Base-by-base conservation (phyloP, 2,329 filamentous ascomycete genomes). In the Exophiala spinifera region DNA sequence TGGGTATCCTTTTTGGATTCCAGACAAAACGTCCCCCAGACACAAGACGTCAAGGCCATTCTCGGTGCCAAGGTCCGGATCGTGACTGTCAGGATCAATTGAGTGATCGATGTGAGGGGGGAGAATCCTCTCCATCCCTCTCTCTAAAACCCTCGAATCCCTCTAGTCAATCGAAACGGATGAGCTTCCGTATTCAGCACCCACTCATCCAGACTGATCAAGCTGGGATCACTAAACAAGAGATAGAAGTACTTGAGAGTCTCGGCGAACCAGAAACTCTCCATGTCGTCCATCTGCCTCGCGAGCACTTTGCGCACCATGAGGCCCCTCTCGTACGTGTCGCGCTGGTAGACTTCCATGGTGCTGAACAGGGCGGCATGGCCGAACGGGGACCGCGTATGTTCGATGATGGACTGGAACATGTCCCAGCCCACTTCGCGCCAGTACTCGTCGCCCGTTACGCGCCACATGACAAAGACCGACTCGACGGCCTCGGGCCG, bases 211-310 rank as follows among this genome's bases (percentile, higher is more conserved):
- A 76, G 62, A 58, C 69, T 74, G 46, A 75, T 65, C 20, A 73
- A 62, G 46, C 55, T 65, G 3, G 73, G 70, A 25, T 75, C 71
- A 50, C 72, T 73, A 64, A 74, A 76, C 15, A 76, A 63, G 17
- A 76, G 66, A 53, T 75, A 76, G 60, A 75, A 75, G 56, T 76
- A 76, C 57, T 76, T 76, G 34, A 76, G 56, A 8, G 73, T 76
- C 66, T 76, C 74, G 6, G 71, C 73, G 33, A 87, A 74, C 85
- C 86, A 89, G 67, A 89, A 89, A 59, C 83, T 87, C 74, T 89
- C 85, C 85, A 88, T 88, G 47, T 78, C 79, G 65, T 88, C 83
- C 53, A 76, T 54, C 76, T 64, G 25, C 69, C 62, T n/a, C 43
- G 49, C 4, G 71, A 52, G 17, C 33, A 42, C 42, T 34, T 52